Evolutionary conservation across 441 rosid genomes (phyloP), one percentile per base, ranked within the genome.

Genomic region (Arabidopsis lyrata): DNA sequence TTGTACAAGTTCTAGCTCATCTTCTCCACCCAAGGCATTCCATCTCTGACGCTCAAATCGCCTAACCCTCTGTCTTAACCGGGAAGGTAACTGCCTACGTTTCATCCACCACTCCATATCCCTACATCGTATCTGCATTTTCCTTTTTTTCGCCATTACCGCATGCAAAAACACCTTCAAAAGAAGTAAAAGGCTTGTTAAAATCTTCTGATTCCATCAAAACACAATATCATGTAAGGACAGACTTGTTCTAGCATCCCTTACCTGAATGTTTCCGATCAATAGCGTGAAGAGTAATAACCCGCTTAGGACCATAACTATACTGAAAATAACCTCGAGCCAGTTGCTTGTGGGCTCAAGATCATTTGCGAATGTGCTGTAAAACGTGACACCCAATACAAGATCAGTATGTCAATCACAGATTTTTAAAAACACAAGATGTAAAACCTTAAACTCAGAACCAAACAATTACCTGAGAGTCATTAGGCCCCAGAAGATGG

Each of bases 21-120:
- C 89, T 65, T 87, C 93, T 27, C 84, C 90, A 52, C 88, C 94
- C 74, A 85, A 81, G 22, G 77, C 66, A 5, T 75, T 77, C 93
- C 90, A 90, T 68, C 87, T 86, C 54, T 92, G 89, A 44, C 82
- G 70, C 35, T 90, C 94, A 39, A 71, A 92, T 65, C 83, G 83
- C 29, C 87, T 81, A 10, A 90, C 89, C 77, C 97, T 79, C 50
- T 79, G 82, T 70, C 93, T 83, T 76, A 88, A 66, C 35, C 77
- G 49, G 16, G 86, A 78, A 22, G 97, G 96, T 55, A 92, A 68
- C 77, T 90, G 97, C 77, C 96, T 79, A 65, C 94, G 77, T 41
- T 80, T 81, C 97, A 88, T 90, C 97, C 96, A 92, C 96, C 96
- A 86, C 50, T 88, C 95, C 47, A 90, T 70, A 61, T 92, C 93